A percentile compares a stretch with the other conserved stretches of the same genome.
These are phyloP conservation scores for Schizonepeta tenuifolia DNA, from an alignment of 257 asterid genomes.

Conservation along the genomic window DNA sequence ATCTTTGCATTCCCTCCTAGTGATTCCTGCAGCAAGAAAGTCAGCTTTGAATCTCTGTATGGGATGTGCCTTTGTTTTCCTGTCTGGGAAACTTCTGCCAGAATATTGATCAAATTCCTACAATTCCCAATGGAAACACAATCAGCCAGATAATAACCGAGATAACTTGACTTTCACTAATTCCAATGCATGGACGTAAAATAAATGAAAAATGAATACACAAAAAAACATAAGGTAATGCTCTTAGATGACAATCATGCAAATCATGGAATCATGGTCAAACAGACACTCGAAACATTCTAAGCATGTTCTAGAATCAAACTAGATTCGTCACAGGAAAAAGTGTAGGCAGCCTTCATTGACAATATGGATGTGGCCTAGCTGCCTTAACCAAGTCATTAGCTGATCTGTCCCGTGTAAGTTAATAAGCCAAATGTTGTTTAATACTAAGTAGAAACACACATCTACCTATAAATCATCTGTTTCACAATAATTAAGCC, in stretches of 20 bases:
- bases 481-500: not conserved
- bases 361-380: not conserved
- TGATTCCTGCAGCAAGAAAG: constrained; percentile 96
- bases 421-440: not conserved
- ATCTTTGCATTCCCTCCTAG: constrained; percentile 97
- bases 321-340: not conserved
- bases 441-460: not conserved
- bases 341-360: not conserved
- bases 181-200: not conserved
- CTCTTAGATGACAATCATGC: not conserved
- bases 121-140: constrained; percentile 32
- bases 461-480: not conserved
- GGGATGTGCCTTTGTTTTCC: constrained; percentile 98
- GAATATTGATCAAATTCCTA: constrained; percentile 95
- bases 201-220: constrained; percentile 22
- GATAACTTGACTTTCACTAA: constrained; percentile 6
- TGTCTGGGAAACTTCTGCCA: constrained; percentile 95
- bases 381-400: not conserved
- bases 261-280: not conserved
- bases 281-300: not conserved
- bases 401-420: constrained; percentile 11
- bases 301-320: not conserved
- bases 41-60: constrained; percentile 95
- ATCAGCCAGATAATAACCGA: constrained; percentile 30
- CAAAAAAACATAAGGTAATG: constrained; percentile 9